Evolutionary conservation across 306 rosid genomes (phyloP).

Genomic region (Malus fusca): DNA sequence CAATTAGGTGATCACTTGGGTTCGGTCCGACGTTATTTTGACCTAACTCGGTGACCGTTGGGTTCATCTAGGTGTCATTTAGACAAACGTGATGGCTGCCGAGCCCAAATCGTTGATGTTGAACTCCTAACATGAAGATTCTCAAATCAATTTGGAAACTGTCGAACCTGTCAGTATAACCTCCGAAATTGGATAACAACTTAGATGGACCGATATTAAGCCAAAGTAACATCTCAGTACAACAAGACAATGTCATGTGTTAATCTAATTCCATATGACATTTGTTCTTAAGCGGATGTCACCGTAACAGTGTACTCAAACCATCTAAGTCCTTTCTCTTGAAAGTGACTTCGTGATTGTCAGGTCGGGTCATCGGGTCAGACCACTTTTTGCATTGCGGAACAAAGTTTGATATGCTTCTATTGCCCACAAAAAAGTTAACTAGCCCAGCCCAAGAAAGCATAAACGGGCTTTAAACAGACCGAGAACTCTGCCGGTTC

Average conservation of each 20-base stretch:
- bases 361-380: not conserved
- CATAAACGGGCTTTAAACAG: not conserved
- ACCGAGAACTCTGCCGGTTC: not conserved
- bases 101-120: not conserved
- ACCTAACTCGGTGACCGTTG: too few species aligned
- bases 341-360: too few species aligned
- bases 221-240: accelerated
- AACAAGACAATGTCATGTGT: not conserved
- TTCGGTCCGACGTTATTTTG: too few species aligned
- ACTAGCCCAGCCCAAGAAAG: not conserved
- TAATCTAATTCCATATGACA: too few species aligned
- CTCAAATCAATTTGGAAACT: not conserved
- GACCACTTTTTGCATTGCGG: not conserved
- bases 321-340: too few species aligned
- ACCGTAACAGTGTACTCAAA: too few species aligned
- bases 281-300: too few species aligned
- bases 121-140: not conserved
- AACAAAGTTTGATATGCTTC: not conserved
- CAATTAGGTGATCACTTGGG: not conserved
- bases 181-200: not conserved
- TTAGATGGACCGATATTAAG: accelerated
- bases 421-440: not conserved
- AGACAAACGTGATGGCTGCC: not conserved
- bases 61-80: not conserved
- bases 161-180: not conserved